phyloP scores from a whole-genome alignment of 345 rosid genomes.

The Limnanthes douglasii region DNA sequence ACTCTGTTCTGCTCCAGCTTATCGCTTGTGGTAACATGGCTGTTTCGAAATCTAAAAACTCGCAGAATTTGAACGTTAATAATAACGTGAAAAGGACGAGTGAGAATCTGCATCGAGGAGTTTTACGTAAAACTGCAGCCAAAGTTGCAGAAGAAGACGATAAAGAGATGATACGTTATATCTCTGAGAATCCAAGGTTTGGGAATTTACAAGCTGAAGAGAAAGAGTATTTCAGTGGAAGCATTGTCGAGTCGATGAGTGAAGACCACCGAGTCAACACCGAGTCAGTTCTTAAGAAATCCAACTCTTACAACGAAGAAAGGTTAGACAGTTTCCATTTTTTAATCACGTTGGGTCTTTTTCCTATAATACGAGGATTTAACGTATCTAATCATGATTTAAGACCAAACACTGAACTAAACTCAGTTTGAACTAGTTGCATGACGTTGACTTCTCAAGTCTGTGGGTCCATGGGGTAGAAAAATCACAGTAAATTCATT shows the following conservation, averaged over 20 bases:
- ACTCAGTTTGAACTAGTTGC: too few species aligned
- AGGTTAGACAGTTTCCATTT: too few species aligned
- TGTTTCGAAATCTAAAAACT: slow-evolving; percentile 19
- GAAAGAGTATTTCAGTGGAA: slow-evolving; percentile 84
- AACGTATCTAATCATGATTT: too few species aligned
- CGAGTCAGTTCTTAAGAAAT: slow-evolving; percentile 33
- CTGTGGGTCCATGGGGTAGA: too few species aligned
- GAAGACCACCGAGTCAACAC: slow-evolving; percentile 22
- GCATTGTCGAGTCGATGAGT: slow-evolving; percentile 55
- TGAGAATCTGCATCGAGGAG: slow-evolving; percentile 33
- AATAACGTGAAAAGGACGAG: slow-evolving; percentile 10
- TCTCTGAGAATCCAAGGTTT: slow-evolving; percentile 96
- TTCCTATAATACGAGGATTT: too few species aligned
- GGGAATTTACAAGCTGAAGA: slow-evolving; percentile 67
- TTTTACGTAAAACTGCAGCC: slow-evolving; percentile 22
- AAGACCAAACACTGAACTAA: too few species aligned
- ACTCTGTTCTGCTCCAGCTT: slow-evolving; percentile 58
- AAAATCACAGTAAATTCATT: too few species aligned
- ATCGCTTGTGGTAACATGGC: slow-evolving; percentile 64
- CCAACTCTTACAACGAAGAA: slow-evolving; percentile 74
- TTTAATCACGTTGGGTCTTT: too few species aligned
- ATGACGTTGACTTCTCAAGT: too few species aligned
- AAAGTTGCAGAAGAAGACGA: slow-evolving; percentile 32
- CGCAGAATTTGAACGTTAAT: slow-evolving; percentile 9
- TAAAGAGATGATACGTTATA: slow-evolving; percentile 35